Evolutionary conservation across 179 eudicot species (phyloP).

Genomic region (Sideroxylon spinosum): DNA sequence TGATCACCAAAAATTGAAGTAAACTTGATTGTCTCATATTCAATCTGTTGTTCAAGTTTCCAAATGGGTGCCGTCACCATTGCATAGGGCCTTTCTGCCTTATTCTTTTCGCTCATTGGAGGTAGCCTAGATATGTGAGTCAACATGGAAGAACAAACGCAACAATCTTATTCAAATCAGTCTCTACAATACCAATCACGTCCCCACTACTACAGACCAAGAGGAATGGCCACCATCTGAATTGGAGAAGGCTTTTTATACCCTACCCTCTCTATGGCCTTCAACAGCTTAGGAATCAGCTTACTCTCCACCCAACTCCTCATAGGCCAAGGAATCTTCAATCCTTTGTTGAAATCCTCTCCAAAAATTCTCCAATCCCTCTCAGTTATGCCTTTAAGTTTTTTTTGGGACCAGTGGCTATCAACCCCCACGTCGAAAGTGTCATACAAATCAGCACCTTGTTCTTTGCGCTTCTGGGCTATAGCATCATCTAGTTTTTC

Average conservation of each 20-base stretch:
- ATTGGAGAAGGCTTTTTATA: constrained; percentile 84
- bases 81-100: constrained; percentile 90
- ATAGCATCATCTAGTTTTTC: constrained; percentile 67
- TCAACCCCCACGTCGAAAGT: constrained; percentile 79
- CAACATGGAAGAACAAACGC: constrained; percentile 91
- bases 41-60: constrained; percentile 87
- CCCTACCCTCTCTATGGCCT: constrained; percentile 82
- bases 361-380: constrained; percentile 93
- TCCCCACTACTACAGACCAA: constrained; percentile 83
- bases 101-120: constrained; percentile 68
- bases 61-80: constrained; percentile 92
- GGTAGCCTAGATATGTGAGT: constrained; percentile 74
- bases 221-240: constrained; percentile 90
- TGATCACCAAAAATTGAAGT: constrained; percentile 90
- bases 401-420: constrained; percentile 85
- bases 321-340: constrained; percentile 79
- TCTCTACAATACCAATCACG: constrained; percentile 89
- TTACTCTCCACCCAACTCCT: constrained; percentile 84
- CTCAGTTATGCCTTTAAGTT: constrained; percentile 87
- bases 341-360: constrained; percentile 85
- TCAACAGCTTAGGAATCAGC: constrained; percentile 58
- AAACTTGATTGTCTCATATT: constrained; percentile 82
- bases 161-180: constrained; percentile 92
- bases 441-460: constrained; percentile 74
- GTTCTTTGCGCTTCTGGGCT: constrained; percentile 58